Conservation (phyloP, 2,329 filamentous ascomycete species). For the Xylariaceae sp. region DNA sequence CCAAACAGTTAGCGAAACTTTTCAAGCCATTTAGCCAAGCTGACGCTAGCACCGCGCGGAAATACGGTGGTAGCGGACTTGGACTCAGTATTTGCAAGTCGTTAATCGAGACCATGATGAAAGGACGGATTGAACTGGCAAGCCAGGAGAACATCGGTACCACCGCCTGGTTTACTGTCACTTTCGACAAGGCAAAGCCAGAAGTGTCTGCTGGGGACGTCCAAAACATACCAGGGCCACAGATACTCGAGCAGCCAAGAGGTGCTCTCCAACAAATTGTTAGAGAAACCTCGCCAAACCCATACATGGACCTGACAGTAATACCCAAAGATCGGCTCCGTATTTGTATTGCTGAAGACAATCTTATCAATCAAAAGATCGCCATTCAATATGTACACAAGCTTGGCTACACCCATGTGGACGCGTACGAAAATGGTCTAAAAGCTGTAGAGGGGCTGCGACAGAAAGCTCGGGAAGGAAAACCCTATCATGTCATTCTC, state of each 20-base stretch:
- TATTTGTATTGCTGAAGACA: constrained; percentile 94
- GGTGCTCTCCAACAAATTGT: constrained; percentile 44
- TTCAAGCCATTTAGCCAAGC: constrained; percentile 95
- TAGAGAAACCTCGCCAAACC: constrained; percentile 47
- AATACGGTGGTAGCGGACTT: constrained; percentile 89
- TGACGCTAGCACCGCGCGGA: constrained; percentile 85
- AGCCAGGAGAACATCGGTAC: constrained; percentile 75
- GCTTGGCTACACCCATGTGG: constrained; percentile 79
- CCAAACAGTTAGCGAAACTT: constrained; percentile 80
- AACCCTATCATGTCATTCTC: constrained; percentile 85
- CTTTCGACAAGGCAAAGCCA: constrained; percentile 79
- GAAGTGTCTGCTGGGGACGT: constrained; percentile 64
- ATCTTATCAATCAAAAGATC: constrained; percentile 92
- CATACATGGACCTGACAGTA: constrained; percentile 70
- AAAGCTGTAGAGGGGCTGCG: constrained; percentile 88
- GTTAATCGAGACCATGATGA: constrained; percentile 90
- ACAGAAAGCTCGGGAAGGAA: constrained; percentile 70
- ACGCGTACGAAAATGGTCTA: constrained; percentile 87
- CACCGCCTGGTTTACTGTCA: constrained; percentile 78
- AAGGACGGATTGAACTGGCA: constrained; percentile 82
- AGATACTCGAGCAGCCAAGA: constrained; percentile 44
- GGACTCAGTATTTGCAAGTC: constrained; percentile 95
- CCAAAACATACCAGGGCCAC: constrained; percentile 49
- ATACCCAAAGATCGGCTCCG: constrained; percentile 80
- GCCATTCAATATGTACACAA: constrained; percentile 89